These are phyloP conservation scores for Aspergillus indologenus DNA, from an alignment of 495 filamentous ascomycete genomes.

Conservation along the genomic window DNA sequence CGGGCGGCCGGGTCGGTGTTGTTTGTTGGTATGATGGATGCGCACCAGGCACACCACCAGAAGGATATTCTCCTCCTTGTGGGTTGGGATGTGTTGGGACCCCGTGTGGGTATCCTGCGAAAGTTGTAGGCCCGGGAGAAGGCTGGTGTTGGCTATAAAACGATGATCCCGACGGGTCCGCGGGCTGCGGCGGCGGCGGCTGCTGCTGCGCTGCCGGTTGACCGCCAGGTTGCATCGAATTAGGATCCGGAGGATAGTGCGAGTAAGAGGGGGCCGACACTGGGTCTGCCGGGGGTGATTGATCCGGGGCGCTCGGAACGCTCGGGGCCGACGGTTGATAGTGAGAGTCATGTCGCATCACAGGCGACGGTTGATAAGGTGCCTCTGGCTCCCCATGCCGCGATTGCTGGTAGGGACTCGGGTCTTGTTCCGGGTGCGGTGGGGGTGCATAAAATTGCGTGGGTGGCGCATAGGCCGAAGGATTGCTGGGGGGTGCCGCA, in stretches of 20 bases:
- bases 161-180: slow-evolving; percentile 31
- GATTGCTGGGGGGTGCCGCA: slow-evolving; percentile 20
- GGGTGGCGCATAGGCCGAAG: slow-evolving; percentile 22
- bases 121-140: slow-evolving; percentile 36
- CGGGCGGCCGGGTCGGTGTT: slow-evolving; percentile 48
- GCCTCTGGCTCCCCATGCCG: slow-evolving; percentile 31
- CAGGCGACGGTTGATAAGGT: slow-evolving; percentile 27
- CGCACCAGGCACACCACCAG: slow-evolving; percentile 62
- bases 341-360: slow-evolving; percentile 26
- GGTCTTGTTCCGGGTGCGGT: slow-evolving; percentile 25
- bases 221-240: slow-evolving; percentile 25
- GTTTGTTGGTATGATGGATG: slow-evolving; percentile 48
- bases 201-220: slow-evolving; percentile 26
- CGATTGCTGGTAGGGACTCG: slow-evolving; percentile 16
- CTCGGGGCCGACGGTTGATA: slow-evolving; percentile 30
- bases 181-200: slow-evolving; percentile 30
- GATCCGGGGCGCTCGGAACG: slow-evolving; percentile 28
- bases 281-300: slow-evolving; percentile 26
- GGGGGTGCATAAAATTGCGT: slow-evolving; percentile 33
- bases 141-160: slow-evolving; percentile 46
- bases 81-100: slow-evolving; percentile 38
- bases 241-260: slow-evolving; percentile 22
- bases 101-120: slow-evolving; percentile 38
- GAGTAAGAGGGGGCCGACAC: slow-evolving; percentile 32
- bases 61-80: slow-evolving; percentile 41